Evolutionary conservation across 2,329 filamentous ascomycete species (phyloP).

Genomic region (Colletotrichum sansevieriae): DNA sequence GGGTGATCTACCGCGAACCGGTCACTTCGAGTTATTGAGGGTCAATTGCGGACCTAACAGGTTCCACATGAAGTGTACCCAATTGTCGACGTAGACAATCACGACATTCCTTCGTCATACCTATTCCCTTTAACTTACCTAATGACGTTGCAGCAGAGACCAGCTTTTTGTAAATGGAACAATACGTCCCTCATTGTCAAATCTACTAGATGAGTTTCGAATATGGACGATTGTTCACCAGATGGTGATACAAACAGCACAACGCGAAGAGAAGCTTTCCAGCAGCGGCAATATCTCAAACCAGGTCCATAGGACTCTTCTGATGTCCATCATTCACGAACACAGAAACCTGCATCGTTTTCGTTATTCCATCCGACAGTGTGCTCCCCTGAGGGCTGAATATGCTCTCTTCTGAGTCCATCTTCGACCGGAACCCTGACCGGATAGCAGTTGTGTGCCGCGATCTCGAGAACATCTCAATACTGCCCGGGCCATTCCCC

Average conservation of each 20-base stretch:
- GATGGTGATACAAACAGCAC: too few species aligned
- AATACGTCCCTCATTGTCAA: too few species aligned
- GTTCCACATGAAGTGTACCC: too few species aligned
- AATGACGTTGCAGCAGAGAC: too few species aligned
- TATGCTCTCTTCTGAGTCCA: constrained; percentile 33
- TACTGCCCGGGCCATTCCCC: background rate
- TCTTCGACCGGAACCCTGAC: constrained; percentile 14
- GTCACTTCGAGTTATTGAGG: too few species aligned
- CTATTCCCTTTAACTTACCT: too few species aligned
- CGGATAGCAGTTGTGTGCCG: background rate
- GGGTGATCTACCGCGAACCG: background rate
- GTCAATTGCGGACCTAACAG: background rate
- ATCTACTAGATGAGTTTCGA: too few species aligned
- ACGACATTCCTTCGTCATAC: too few species aligned
- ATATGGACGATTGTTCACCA: too few species aligned
- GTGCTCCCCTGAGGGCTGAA: background rate
- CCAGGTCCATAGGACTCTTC: constrained; percentile 21
- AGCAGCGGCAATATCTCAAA: background rate
- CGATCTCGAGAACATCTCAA: constrained; percentile 25
- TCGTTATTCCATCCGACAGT: constrained; percentile 15
- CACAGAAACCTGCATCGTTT: constrained; percentile 30
- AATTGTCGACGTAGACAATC: too few species aligned
- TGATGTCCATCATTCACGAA: constrained; percentile 21
- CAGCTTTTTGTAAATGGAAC: too few species aligned
- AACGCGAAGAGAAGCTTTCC: too few species aligned